These are phyloP conservation scores for Leptodontidium sp. DNA, from an alignment of 2,329 filamentous ascomycete species.

Conservation along the genomic window DNA sequence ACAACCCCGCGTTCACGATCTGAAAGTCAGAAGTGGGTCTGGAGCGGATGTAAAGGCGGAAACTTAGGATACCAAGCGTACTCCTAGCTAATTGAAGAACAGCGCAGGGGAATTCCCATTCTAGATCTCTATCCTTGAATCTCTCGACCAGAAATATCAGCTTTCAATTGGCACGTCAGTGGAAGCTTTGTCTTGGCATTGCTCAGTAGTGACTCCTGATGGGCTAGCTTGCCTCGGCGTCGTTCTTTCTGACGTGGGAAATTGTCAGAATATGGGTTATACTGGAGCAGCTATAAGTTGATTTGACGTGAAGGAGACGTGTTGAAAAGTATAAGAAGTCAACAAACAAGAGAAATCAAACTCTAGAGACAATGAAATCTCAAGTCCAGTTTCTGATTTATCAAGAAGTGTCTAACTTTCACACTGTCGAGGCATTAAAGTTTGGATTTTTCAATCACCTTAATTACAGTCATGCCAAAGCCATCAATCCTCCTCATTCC, in stretches of 20 bases:
- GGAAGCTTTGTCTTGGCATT: neutral
- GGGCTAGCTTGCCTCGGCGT: neutral
- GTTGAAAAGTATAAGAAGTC: neutral
- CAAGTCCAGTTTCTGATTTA: no score
- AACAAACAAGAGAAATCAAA: neutral
- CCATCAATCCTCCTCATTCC: constrained; percentile 34
- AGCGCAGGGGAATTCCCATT: neutral
- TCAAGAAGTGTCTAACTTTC: no score
- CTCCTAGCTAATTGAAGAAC: neutral
- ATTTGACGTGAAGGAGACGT: neutral
- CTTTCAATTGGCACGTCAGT: neutral
- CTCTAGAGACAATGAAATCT: no score
- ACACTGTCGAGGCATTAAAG: no score
- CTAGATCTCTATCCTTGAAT: neutral
- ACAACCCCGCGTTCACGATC: neutral
- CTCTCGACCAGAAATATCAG: no score
- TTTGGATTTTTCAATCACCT: no score
- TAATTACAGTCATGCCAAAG: constrained; percentile 36
- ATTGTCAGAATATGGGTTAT: neutral
- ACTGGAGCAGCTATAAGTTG: neutral
- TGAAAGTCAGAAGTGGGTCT: constrained; percentile 11
- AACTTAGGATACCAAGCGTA: neutral
- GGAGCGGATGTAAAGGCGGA: constrained; percentile 2
- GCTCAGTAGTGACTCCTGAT: neutral
- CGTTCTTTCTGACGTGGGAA: neutral